phyloP scores from a whole-genome alignment of 2,329 filamentous ascomycete species.

The Pestalotiopsis sp. region DNA sequence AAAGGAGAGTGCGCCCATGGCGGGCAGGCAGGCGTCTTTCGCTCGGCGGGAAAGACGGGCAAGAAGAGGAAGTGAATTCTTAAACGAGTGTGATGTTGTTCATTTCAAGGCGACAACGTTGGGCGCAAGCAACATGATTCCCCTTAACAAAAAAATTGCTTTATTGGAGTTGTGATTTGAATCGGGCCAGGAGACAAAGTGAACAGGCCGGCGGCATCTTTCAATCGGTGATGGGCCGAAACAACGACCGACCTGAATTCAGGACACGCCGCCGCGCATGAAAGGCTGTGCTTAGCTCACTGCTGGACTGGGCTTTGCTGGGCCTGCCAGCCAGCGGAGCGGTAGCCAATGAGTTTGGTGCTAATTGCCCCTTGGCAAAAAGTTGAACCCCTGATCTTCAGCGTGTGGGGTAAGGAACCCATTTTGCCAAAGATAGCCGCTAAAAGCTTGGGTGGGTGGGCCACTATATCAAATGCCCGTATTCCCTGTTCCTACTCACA shows the following conservation, averaged over 20 bases:
- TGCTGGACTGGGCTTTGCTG: background rate
- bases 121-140: background rate
- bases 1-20: constrained; percentile 13
- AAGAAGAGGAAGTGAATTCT: background rate
- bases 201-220: constrained; percentile 6
- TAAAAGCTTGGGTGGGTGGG: background rate
- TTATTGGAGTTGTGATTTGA: background rate
- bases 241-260: background rate
- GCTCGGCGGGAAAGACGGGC: background rate
- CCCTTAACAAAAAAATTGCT: background rate
- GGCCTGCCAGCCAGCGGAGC: background rate
- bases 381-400: constrained; percentile 10
- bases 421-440: background rate
- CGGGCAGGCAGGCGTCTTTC: background rate
- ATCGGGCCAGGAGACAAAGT: background rate
- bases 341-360: constrained; percentile 7
- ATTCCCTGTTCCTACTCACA: background rate
- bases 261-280: background rate
- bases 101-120: background rate
- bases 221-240: background rate
- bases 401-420: constrained; percentile 1
- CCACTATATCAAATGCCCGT: background rate
- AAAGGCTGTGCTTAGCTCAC: background rate
- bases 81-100: constrained; percentile 6
- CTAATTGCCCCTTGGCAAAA: background rate